These are phyloP conservation scores for Pichia scutulata DNA, from an alignment of 805 yeast species.

Conservation along the genomic window DNA sequence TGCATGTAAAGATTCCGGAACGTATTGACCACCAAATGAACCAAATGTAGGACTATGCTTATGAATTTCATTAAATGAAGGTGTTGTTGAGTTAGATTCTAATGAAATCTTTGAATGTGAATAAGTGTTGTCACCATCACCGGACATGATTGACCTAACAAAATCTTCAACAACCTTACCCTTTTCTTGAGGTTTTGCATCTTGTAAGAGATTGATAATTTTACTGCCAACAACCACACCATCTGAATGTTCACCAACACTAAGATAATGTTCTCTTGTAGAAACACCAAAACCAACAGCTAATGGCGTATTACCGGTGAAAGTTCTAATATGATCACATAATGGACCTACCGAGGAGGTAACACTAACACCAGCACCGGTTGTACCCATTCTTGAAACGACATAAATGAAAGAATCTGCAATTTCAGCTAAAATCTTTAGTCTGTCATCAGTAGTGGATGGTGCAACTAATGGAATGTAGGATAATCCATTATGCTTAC, in stretches of 20 bases:
- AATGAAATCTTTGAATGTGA: constrained; percentile 19
- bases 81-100: constrained; percentile 8
- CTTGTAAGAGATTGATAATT: constrained; percentile 62
- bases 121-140: constrained; percentile 33
- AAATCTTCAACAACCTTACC: constrained; percentile 58
- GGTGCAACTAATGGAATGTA: constrained; percentile 96
- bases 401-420: constrained; percentile 96
- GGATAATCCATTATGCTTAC: constrained; percentile 61
- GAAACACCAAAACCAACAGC: constrained; percentile 98
- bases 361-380: constrained; percentile 76
- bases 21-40: constrained; percentile 97
- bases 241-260: constrained; percentile 76
- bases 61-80: constrained; percentile 49
- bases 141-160: constrained; percentile 61
- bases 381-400: constrained; percentile 96
- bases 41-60: constrained; percentile 78
- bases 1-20: constrained; percentile 91
- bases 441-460: constrained; percentile 86
- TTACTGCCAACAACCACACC: constrained; percentile 96
- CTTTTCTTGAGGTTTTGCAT: constrained; percentile 53
- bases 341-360: constrained; percentile 56
- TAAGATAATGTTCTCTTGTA: constrained; percentile 80
- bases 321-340: constrained; percentile 65
- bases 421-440: constrained; percentile 66
- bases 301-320: constrained; percentile 69